Conservation (phyloP, 352 stramenopile genomes). For the Globisporangium emineosum region DNA sequence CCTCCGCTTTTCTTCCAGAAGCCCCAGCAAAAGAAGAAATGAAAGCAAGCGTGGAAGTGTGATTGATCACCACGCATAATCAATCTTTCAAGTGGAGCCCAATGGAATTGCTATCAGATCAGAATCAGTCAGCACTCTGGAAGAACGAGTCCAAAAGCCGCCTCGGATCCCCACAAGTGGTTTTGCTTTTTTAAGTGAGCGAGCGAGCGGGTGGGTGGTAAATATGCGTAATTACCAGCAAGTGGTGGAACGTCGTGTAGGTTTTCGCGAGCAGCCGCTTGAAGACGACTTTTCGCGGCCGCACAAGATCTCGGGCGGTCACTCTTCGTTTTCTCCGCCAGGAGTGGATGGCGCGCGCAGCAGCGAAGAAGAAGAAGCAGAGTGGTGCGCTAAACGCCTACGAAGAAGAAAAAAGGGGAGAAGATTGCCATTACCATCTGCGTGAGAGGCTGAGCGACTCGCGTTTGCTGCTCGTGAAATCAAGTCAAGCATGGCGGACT, state of each 20-base stretch:
- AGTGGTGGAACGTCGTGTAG: not conserved
- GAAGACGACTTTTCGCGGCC: conserved; percentile 11
- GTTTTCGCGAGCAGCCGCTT: not conserved
- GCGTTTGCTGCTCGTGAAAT: too few relatives aligned
- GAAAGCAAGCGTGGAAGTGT: conserved; percentile 3
- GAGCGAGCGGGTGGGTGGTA: not conserved
- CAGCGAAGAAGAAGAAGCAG: too few relatives aligned
- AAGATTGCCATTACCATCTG: conserved; percentile 4
- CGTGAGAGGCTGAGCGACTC: not conserved
- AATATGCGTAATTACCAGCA: conserved; percentile 14
- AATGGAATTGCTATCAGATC: too few relatives aligned
- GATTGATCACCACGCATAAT: too few relatives aligned
- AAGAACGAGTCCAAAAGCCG: too few relatives aligned
- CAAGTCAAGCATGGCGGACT: conserved; percentile 17
- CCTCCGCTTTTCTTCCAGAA: conserved; percentile 53
- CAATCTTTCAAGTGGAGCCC: too few relatives aligned
- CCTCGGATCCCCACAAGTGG: too few relatives aligned
- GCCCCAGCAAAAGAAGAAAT: conserved; percentile 14
- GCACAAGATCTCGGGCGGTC: conserved; percentile 5
- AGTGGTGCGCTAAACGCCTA: too few relatives aligned
- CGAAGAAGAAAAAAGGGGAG: not conserved
- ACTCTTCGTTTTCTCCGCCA: conserved; percentile 6
- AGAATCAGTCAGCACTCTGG: too few relatives aligned
- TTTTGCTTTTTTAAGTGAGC: not conserved
- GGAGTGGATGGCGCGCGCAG: not conserved